These are phyloP conservation scores for Medicago lupulina DNA, from an alignment of 306 rosid species.

Conservation along the genomic window DNA sequence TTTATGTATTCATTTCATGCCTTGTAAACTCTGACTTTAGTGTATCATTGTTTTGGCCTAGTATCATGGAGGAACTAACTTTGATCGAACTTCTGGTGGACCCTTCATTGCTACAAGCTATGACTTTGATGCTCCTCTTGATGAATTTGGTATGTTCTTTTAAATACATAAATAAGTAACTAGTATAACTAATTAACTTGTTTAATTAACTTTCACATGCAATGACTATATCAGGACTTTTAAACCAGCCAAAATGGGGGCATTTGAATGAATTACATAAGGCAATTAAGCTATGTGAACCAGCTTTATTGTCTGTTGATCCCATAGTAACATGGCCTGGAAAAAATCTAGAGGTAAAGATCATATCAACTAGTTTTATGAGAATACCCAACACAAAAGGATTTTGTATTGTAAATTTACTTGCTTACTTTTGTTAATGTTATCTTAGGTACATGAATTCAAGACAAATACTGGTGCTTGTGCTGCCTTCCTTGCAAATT, in stretches of 20 bases:
- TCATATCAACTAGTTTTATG: conserved; percentile 20
- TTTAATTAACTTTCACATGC: background rate
- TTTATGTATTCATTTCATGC: conserved; percentile 14
- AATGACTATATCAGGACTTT: conserved; percentile 57
- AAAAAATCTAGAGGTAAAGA: conserved; percentile 68
- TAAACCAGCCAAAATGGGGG: conserved; percentile 91
- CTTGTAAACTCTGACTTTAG: conserved; percentile 5
- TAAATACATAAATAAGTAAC: conserved; percentile 3
- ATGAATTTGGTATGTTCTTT: conserved; percentile 81
- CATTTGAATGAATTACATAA: conserved; percentile 85
- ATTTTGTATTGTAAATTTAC: conserved; percentile 27
- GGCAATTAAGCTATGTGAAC: conserved; percentile 80
- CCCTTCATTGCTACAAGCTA: conserved; percentile 93
- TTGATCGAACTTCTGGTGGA: conserved; percentile 88
- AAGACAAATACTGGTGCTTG: conserved; percentile 62
- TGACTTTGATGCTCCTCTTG: conserved; percentile 91
- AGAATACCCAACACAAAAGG: conserved; percentile 8
- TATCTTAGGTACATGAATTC: conserved; percentile 74
- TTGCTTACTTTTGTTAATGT: conserved; percentile 22
- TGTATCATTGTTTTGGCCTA: conserved; percentile 38
- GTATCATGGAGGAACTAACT: conserved; percentile 99
- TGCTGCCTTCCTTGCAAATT: conserved; percentile 88
- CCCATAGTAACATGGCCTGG: conserved; percentile 74
- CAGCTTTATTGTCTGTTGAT: conserved; percentile 72
- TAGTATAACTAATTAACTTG: no score